Evolutionary conservation across 106 monocot species (phyloP), one percentile per base, ranked within the genome.

Genomic region (Apostasia shenzhenica): DNA sequence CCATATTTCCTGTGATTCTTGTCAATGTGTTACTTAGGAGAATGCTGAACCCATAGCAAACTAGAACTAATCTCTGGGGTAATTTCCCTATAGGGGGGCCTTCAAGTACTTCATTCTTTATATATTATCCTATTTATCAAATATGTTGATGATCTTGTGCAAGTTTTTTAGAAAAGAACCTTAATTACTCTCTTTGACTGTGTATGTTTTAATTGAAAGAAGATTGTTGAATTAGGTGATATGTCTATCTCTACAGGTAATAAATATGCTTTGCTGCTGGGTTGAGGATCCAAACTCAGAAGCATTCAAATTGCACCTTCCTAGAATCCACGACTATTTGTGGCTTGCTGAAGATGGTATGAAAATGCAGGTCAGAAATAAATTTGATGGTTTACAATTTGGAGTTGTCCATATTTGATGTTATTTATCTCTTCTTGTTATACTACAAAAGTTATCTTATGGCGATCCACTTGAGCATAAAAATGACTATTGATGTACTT

Each of bases 311-410:
- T 59, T 92, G 72, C 95, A 95, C 51, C 79, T 88, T 74, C 84
- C 84, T 13, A 88, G 95, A 68, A 71, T 92, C 45, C 57, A 72
- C 67, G 95, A 95, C 73, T 95, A 86, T 80, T 61, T 95, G 51
- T 95, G 95, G 95, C 8, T 95, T 66, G 92, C 95, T 54, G 95
- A 95, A 86, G 95, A 97, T 84, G 97, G 97, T 78, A 92, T 97
- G 92, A 97, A 92, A 75, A 84, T 89, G 85, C 91, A 95, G 88
- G 94, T 87, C n/a, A 68, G 13, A 73, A 59, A 57, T 48, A 14
- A 48, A 48, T 37, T 8, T 8, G n/a, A 26, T 65, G 7, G 4
- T 45, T 14, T 48, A 48, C 2, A 49, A 48, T 4, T 8, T 65
- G 65, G 3, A 2, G 1, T 26, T 65, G 8, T 65, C 11, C 47